Percentiles rank a stretch among this genome's conserved stretches.
Conservation (phyloP, 2,329 filamentous ascomycete genomes). For the Pyrenochaeta sp. region DNA sequence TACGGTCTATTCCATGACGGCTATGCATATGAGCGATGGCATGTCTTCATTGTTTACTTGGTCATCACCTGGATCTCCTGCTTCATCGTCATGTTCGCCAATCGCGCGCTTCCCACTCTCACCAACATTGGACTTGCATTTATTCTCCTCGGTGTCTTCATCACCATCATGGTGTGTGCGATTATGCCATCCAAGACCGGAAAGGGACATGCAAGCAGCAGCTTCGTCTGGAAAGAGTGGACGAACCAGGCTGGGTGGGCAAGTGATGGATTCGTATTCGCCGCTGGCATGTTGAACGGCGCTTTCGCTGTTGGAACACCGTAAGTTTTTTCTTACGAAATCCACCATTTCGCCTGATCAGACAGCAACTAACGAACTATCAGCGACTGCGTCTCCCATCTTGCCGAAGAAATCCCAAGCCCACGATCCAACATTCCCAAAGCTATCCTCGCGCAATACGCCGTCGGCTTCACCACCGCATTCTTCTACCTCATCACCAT, state of each 20-base stretch:
- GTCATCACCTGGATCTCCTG: slow-evolving; percentile 57
- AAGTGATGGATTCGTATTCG: slow-evolving; percentile 68
- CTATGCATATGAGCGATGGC: slow-evolving; percentile 57
- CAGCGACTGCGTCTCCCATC: slow-evolving; percentile 68
- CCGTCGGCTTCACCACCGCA: slow-evolving; percentile 46
- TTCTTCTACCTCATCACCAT: slow-evolving; percentile 49
- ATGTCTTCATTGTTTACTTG: slow-evolving; percentile 60
- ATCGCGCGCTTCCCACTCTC: slow-evolving; percentile 60
- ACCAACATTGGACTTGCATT: slow-evolving; percentile 64
- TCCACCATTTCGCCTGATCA: background rate
- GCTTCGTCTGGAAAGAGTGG: slow-evolving; percentile 57
- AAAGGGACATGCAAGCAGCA: slow-evolving; percentile 49
- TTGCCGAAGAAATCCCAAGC: slow-evolving; percentile 61
- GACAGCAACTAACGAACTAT: background rate
- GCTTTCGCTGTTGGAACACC: slow-evolving; percentile 72
- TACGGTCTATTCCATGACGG: slow-evolving; percentile 58
- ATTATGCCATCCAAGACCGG: slow-evolving; percentile 61
- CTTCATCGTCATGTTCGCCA: slow-evolving; percentile 61
- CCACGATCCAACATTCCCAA: slow-evolving; percentile 51
- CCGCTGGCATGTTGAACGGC: slow-evolving; percentile 72
- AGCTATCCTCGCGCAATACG: slow-evolving; percentile 49
- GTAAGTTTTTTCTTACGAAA: slow-evolving; percentile 17
- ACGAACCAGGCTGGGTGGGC: slow-evolving; percentile 55
- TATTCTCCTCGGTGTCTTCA: slow-evolving; percentile 61
- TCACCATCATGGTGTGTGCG: slow-evolving; percentile 63